Base-by-base conservation (phyloP, 306 rosid species). In the Vigna trinervia region DNA sequence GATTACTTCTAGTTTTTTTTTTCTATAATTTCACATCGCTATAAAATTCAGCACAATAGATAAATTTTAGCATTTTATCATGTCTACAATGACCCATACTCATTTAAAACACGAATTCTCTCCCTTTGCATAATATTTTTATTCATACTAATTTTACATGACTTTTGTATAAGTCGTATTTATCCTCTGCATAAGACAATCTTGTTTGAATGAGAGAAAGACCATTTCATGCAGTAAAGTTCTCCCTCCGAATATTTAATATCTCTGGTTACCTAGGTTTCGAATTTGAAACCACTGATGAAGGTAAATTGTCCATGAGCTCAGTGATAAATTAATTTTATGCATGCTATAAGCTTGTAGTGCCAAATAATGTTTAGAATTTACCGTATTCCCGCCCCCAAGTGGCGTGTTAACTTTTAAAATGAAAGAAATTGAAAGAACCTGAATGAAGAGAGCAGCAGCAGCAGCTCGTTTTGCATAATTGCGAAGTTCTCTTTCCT, bases 381-480 rank as follows among this genome's bases (percentile, higher is more conserved):
- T 61, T 14, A 30, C 5, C 11, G 5, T 30, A 7, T 30, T 13
- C 4, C 20, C 1, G 1, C 17, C 8, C 41, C 39, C 46, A 15
- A 12, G 38, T 13, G 15, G 8, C 5, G 6, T 23, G 38, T 8
- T 56, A 22, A 22, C 5, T 20, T 53, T 57, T 3, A 30, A 47
- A 23, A 12, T 23, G 14, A 47, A 1, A 8, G 19, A 28, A 67
- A 14, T 13, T 1, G 20, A 36, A 62, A 22, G 62, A 58, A 95
- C 98, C 98, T 95, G 98, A 81, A 95, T 77, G 83, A 92, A 89
- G 85, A 95, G 87, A 69, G 94, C 92, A 57, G 97, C 90, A 26
- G 97, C 88, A 15, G 91, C 77, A 72, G 97, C 96, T 67, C 93
- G 90, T 72, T 90, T 87, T 1, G 97, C 97, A 78, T 90, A 84